phyloP scores from a whole-genome alignment of 495 filamentous ascomycete genomes.

The Tuber aestivum region DNA sequence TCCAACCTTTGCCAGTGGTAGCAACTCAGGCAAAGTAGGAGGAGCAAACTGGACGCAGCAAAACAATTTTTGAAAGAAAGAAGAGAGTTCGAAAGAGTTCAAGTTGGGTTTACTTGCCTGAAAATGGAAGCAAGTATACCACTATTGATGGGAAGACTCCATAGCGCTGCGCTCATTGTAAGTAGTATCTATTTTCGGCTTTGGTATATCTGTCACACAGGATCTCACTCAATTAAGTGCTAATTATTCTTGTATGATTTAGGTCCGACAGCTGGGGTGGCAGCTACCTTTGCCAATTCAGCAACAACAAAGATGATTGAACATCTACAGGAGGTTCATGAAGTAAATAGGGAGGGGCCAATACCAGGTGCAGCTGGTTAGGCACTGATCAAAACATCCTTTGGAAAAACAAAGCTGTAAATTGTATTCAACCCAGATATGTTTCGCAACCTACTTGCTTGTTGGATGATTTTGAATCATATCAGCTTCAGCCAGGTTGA shows the following conservation, averaged over 20 bases:
- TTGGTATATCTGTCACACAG: background rate
- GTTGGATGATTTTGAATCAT: conserved; percentile 5
- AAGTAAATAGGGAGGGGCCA: background rate
- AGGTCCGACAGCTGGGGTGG: background rate
- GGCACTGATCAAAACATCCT: background rate
- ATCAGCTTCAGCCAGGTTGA: conserved; percentile 3
- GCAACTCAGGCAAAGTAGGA: too few relatives aligned
- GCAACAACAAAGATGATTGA: background rate
- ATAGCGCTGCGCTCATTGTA: too few relatives aligned
- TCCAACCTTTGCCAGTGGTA: too few relatives aligned
- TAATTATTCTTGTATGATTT: background rate
- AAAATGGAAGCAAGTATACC: too few relatives aligned
- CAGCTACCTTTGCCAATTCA: background rate
- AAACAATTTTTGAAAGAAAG: too few relatives aligned
- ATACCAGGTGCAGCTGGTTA: background rate
- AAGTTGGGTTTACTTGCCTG: too few relatives aligned
- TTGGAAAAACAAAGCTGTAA: background rate
- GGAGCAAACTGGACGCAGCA: too few relatives aligned
- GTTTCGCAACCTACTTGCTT: background rate
- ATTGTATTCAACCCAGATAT: conserved; percentile 5
- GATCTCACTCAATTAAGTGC: too few relatives aligned
- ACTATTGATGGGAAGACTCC: too few relatives aligned
- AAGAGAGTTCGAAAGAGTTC: too few relatives aligned
- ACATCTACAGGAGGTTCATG: background rate
- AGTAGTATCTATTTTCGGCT: too few relatives aligned